phyloP scores from a whole-genome alignment of 176 grass and related monocot genomes.

The Hsuehochloa calcarea region DNA sequence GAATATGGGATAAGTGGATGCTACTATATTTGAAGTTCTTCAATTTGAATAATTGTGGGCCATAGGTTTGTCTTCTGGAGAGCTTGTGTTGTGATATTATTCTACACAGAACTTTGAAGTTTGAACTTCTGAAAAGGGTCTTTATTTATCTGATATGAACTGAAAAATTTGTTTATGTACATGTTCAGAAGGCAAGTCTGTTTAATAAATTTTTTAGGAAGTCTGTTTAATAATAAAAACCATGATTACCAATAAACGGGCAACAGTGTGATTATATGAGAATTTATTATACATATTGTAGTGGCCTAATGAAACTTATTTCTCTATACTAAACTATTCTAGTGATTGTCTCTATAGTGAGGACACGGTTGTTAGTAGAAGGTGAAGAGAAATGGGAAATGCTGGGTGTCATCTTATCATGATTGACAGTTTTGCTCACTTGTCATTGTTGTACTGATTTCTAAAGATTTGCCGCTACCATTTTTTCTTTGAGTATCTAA shows the following conservation, averaged over 20 bases:
- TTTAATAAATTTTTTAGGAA: background rate
- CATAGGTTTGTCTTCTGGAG: background rate
- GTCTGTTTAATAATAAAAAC: background rate
- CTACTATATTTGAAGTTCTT: background rate
- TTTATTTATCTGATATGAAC: background rate
- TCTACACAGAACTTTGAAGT: background rate
- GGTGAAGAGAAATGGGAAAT: background rate
- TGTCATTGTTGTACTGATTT: slow-evolving; percentile 4
- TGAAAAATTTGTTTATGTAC: background rate
- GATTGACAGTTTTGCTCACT: slow-evolving; percentile 6
- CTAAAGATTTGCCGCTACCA: background rate
- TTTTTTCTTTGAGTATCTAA: background rate
- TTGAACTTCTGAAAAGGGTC: background rate
- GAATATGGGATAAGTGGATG: background rate
- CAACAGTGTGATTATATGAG: background rate
- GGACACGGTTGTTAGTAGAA: background rate
- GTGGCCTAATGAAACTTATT: background rate
- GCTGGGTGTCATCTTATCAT: background rate
- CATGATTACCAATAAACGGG: background rate
- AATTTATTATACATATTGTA: background rate
- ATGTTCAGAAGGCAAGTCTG: background rate
- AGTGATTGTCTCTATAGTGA: background rate
- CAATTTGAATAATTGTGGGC: background rate
- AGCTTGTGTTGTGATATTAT: background rate
- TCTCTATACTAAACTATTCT: background rate